Percentiles rank a stretch among this genome's conserved stretches.
These are phyloP conservation scores for Cryphonectria nitschkei DNA, from an alignment of 2,329 filamentous ascomycete genomes.

Conservation along the genomic window DNA sequence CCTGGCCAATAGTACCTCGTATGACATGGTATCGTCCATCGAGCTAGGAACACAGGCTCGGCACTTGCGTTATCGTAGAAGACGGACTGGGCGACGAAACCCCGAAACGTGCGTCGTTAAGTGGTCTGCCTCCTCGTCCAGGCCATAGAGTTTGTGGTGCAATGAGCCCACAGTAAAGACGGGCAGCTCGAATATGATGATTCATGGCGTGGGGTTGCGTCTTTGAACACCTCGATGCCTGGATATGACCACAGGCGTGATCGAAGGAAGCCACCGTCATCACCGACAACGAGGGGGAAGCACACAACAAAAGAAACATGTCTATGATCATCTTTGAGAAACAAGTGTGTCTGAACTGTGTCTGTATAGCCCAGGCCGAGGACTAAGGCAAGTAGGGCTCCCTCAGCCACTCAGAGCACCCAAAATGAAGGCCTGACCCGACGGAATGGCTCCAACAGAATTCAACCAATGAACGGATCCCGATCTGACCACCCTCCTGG, in stretches of 20 bases:
- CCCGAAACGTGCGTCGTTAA: not conserved
- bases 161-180: not conserved
- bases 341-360: not conserved
- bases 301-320: not conserved
- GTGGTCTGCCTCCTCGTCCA: not conserved
- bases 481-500: conserved; percentile 8
- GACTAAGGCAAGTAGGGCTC: not conserved
- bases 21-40: not conserved
- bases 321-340: not conserved
- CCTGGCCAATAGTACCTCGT: not conserved
- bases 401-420: not conserved
- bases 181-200: not conserved
- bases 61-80: conserved; percentile 13
- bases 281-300: not conserved
- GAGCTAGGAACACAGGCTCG: not conserved
- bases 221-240: not conserved
- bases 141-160: not conserved
- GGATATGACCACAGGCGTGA: not conserved
- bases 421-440: conserved; percentile 9
- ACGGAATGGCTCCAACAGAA: conserved; percentile 15
- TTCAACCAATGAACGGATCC: not conserved
- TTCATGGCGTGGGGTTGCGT: not conserved
- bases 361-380: not conserved
- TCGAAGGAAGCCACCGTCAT: not conserved
- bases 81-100: not conserved